phyloP scores from a whole-genome alignment of 805 yeast genomes.

The Myxozyma udenii region DNA sequence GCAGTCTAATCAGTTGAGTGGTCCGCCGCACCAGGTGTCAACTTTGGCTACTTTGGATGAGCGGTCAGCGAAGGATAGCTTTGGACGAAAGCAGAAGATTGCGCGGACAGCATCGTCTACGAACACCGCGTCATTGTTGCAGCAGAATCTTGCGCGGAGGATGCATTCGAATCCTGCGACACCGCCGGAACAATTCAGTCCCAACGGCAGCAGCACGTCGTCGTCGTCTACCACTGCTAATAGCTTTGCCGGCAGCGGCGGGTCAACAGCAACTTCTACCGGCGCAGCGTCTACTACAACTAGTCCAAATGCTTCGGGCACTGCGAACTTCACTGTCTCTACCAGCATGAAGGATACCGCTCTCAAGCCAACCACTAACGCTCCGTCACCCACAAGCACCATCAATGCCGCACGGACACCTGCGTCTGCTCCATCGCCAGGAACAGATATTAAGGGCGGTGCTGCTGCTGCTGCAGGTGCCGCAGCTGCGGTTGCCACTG shows the following conservation, averaged over 20 bases:
- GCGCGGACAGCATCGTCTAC: slow-evolving; percentile 29
- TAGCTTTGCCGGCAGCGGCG: slow-evolving; percentile 6
- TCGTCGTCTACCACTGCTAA: slow-evolving; percentile 5
- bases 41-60: neutral
- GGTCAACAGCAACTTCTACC: slow-evolving; percentile 8
- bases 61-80: slow-evolving; percentile 11
- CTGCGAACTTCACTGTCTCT: neutral
- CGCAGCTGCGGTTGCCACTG: neutral
- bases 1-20: neutral
- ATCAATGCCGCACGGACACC: neutral
- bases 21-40: neutral
- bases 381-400: neutral
- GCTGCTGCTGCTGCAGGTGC: neutral
- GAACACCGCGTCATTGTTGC: slow-evolving; percentile 23
- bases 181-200: slow-evolving; percentile 29
- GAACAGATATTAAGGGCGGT: neutral
- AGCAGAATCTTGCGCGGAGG: slow-evolving; percentile 27
- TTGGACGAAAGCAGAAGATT: slow-evolving; percentile 30
- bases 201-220: slow-evolving; percentile 6
- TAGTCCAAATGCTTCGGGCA: slow-evolving; percentile 5
- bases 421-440: neutral
- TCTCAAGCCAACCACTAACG: neutral
- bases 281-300: slow-evolving; percentile 15
- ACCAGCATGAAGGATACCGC: neutral
- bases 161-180: slow-evolving; percentile 28